Conservation (phyloP, 179 eudicot genomes). For the Beta corolliflora region DNA sequence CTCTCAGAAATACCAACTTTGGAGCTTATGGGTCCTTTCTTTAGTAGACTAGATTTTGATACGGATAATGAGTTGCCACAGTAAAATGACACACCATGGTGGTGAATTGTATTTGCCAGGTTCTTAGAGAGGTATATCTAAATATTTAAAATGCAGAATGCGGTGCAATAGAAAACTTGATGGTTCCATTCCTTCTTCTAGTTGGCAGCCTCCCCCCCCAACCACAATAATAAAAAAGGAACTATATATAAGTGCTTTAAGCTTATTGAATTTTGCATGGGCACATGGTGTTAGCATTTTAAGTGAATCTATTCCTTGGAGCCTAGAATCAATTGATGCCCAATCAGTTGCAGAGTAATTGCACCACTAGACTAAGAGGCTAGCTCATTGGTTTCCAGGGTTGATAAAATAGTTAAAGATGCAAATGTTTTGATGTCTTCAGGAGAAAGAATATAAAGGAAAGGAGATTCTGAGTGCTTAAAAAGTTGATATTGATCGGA, state of each 20-base stretch:
- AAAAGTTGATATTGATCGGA: neutral
- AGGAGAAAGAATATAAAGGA: too few species aligned
- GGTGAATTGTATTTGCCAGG: neutral
- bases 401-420: neutral
- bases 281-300: neutral
- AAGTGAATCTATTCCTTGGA: conserved; percentile 4
- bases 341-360: neutral
- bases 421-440: neutral
- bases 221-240: too few species aligned
- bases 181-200: conserved; percentile 1
- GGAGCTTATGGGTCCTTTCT: neutral
- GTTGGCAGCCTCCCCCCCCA: neutral
- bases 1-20: neutral
- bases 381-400: neutral
- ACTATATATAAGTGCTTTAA: too few species aligned
- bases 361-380: neutral
- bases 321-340: neutral
- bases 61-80: neutral
- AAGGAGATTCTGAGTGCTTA: neutral
- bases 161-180: neutral
- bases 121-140: neutral
- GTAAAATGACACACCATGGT: neutral
- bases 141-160: neutral
- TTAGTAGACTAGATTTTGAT: neutral
- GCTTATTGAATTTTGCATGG: too few species aligned